Evolutionary conservation across 2,329 filamentous ascomycete genomes (phyloP).

Genomic region (Sclerotinia subarctica): DNA sequence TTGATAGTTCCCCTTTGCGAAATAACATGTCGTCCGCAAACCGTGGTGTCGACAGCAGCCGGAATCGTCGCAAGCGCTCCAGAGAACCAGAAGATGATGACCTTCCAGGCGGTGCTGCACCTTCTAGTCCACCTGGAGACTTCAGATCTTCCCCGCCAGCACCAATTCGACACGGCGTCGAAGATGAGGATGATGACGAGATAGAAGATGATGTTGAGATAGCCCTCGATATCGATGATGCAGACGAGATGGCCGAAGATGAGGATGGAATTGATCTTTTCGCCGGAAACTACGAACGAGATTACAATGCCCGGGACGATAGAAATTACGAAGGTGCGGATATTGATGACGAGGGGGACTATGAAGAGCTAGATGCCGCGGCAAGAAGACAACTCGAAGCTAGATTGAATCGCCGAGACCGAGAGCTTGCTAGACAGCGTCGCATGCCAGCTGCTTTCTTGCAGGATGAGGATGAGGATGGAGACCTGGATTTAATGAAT

Average conservation of each 20-base stretch:
- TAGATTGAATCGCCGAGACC: conserved; percentile 69
- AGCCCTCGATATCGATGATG: conserved; percentile 70
- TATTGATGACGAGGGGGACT: conserved; percentile 76
- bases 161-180: conserved; percentile 58
- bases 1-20: conserved; percentile 72
- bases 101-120: conserved; percentile 49
- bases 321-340: conserved; percentile 69
- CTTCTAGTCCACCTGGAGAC: conserved; percentile 51
- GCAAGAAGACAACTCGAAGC: conserved; percentile 68
- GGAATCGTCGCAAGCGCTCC: conserved; percentile 58
- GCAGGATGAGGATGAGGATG: conserved; percentile 75
- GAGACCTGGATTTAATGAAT: conserved; percentile 76
- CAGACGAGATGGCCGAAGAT: conserved; percentile 79
- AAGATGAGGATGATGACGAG: conserved; percentile 65
- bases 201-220: conserved; percentile 68
- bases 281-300: conserved; percentile 67
- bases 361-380: conserved; percentile 64
- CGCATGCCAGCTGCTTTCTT: conserved; percentile 71
- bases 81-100: conserved; percentile 64
- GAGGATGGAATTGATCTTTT: conserved; percentile 79
- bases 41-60: conserved; percentile 55
- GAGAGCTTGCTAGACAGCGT: conserved; percentile 64
- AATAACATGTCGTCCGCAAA: conserved; percentile 81
- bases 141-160: conserved; percentile 65
- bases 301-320: conserved; percentile 64